phyloP scores from a whole-genome alignment of 2,329 filamentous ascomycete species.

The Aspergillus arachidicola region DNA sequence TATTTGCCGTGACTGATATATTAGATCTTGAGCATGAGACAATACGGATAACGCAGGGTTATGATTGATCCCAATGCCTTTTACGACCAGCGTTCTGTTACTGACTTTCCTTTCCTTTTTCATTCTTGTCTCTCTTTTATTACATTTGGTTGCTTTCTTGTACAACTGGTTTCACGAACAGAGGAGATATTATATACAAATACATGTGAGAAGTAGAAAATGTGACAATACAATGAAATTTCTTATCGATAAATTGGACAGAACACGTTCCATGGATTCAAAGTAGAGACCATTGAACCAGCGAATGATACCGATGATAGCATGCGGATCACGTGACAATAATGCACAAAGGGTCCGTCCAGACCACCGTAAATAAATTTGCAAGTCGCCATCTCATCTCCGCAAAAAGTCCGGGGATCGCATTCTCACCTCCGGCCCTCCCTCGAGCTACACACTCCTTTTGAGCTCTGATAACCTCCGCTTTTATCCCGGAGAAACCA shows the following conservation, averaged over 20 bases:
- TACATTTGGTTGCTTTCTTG: conserved; percentile 2
- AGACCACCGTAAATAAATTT: conserved; percentile 37
- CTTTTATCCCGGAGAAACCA: neutral
- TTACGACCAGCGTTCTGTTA: conserved; percentile 32
- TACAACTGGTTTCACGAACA: neutral
- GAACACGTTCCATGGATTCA: neutral
- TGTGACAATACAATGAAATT: neutral
- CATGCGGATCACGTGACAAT: conserved; percentile 23
- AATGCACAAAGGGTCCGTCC: conserved; percentile 16
- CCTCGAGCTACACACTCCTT: neutral
- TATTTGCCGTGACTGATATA: conserved; percentile 12
- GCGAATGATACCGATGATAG: neutral
- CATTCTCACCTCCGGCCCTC: neutral
- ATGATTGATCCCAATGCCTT: conserved; percentile 33
- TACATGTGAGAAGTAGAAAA: conserved; percentile 1
- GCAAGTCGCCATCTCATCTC: conserved; percentile 29
- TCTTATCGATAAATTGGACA: neutral
- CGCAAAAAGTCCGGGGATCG: conserved; percentile 30
- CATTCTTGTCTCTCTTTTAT: conserved; percentile 9
- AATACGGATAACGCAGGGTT: conserved; percentile 35
- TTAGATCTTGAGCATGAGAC: conserved; percentile 20
- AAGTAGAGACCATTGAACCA: too few relatives aligned
- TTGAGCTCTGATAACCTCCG: neutral
- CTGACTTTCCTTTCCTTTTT: conserved; percentile 16
- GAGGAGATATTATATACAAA: neutral